Evolutionary conservation across 2,329 filamentous ascomycete genomes (phyloP).

Genomic region (Aureobasidium sp.): DNA sequence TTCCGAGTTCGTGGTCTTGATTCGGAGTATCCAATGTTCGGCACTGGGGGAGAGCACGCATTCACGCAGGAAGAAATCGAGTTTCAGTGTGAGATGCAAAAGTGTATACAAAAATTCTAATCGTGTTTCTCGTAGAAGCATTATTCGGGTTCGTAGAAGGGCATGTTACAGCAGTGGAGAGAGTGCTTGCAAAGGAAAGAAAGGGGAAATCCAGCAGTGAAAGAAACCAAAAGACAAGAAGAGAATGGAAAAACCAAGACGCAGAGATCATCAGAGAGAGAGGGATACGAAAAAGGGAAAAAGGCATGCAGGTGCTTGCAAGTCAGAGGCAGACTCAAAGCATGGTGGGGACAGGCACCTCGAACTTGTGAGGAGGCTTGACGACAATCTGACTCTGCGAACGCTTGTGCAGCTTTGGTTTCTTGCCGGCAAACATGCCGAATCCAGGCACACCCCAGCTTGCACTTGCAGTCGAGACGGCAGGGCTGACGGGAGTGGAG

Average conservation of each 20-base stretch:
- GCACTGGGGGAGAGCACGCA: too few species aligned
- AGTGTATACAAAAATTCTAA: not conserved
- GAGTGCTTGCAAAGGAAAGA: not conserved
- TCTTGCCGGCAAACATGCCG: not conserved
- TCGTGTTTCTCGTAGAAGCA: slow-evolving; percentile 6
- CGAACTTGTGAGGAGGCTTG: not conserved
- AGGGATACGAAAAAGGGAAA: not conserved
- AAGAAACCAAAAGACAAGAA: not conserved
- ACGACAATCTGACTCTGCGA: not conserved
- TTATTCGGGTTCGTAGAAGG: slow-evolving; percentile 3
- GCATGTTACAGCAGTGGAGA: not conserved
- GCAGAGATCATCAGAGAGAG: not conserved
- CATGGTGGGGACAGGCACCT: slow-evolving; percentile 1
- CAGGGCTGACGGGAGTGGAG: not conserved
- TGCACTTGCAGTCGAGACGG: not conserved
- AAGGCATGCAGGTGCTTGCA: not conserved
- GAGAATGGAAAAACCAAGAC: not conserved
- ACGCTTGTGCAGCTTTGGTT: not conserved
- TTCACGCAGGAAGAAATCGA: too few species aligned
- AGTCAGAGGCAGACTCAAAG: not conserved
- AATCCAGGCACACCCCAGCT: slow-evolving; percentile 1
- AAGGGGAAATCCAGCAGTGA: not conserved
- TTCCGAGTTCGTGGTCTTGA: too few species aligned
- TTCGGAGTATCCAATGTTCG: too few species aligned
- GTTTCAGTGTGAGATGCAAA: not conserved